Evolutionary conservation across 2,329 filamentous ascomycete genomes (phyloP).

Genomic region (Aspergillus terreus): DNA sequence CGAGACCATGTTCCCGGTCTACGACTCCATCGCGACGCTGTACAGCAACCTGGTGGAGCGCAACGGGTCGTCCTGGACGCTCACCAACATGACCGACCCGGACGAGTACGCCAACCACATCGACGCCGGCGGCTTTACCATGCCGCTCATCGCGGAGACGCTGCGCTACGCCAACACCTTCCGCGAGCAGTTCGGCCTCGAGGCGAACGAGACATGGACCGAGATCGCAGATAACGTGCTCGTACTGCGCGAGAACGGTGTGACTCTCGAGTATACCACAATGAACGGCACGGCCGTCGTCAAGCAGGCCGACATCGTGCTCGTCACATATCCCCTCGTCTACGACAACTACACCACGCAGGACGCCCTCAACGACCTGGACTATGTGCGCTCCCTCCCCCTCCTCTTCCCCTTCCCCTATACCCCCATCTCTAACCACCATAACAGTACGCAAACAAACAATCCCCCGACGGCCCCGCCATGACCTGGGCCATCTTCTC

Average conservation of each 20-base stretch:
- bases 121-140: slow-evolving; percentile 67
- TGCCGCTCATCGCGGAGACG: slow-evolving; percentile 56
- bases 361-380: slow-evolving; percentile 54
- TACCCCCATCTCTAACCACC: not conserved
- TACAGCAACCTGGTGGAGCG: slow-evolving; percentile 58
- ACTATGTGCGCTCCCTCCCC: slow-evolving; percentile 49
- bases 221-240: slow-evolving; percentile 55
- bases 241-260: slow-evolving; percentile 54
- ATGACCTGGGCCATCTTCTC: slow-evolving; percentile 72
- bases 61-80: slow-evolving; percentile 54
- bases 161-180: slow-evolving; percentile 57
- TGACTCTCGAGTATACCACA: slow-evolving; percentile 61
- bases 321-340: slow-evolving; percentile 62
- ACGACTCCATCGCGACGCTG: slow-evolving; percentile 60
- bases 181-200: slow-evolving; percentile 53
- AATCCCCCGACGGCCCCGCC: slow-evolving; percentile 64
- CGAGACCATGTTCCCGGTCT: slow-evolving; percentile 57
- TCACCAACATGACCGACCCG: slow-evolving; percentile 68
- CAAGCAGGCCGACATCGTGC: slow-evolving; percentile 68
- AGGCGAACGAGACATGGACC: slow-evolving; percentile 56
- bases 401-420: not conserved
- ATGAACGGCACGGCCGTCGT: slow-evolving; percentile 66
- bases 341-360: slow-evolving; percentile 53
- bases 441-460: slow-evolving; percentile 61
- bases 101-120: slow-evolving; percentile 67